Base-by-base conservation (phyloP, 805 yeast genomes). In the Kazachstania africana region DNA sequence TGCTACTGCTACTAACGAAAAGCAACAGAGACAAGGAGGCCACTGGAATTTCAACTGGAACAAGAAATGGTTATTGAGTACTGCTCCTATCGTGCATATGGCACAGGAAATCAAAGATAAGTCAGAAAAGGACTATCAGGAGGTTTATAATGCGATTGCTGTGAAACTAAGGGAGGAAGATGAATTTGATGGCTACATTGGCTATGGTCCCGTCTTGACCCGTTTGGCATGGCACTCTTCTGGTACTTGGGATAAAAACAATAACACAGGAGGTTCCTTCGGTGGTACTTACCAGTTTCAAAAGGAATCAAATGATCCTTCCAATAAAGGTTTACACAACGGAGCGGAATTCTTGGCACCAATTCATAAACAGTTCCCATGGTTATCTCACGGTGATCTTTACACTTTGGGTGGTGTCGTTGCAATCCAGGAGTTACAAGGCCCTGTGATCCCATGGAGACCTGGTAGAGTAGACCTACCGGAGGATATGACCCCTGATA, bases 201-300 rank as follows among this genome's bases (percentile, higher is more conserved):
- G 75, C 3, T 66, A 74, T 38, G 91, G 87, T 1, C 95, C 94
- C 8, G 72, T 78, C 12, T 60, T 83, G 25, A 72, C 83, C 16
- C 72, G 94, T 45, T 65, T 81, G 34, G 79, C 94, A 17, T 83
- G 94, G 94, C 94, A 83, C 52, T 70, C 78, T 22, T 70, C 82
- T 35, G 94, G 93, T n/a, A 80, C 91, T 13, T 84, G 65, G 55
- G 83, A 81, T 45, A 61, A 60, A 41, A 51, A 55, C n/a, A 58
- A 62, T 14, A 63, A 68, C 28, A 53, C 75, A 2, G 83, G 82
- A 27, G 83, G 84, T 3, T 72, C 82, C 1, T 74, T 65, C 44
- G 83, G 84, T 27, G 84, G 83, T 28, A 76, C 85, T 10, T 73
- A 75, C 68, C 62, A 66, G 43, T 65, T 48, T 50, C 52, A 54